Base-by-base conservation (phyloP, 2,329 filamentous ascomycete species). In the Fusarium sp. region DNA sequence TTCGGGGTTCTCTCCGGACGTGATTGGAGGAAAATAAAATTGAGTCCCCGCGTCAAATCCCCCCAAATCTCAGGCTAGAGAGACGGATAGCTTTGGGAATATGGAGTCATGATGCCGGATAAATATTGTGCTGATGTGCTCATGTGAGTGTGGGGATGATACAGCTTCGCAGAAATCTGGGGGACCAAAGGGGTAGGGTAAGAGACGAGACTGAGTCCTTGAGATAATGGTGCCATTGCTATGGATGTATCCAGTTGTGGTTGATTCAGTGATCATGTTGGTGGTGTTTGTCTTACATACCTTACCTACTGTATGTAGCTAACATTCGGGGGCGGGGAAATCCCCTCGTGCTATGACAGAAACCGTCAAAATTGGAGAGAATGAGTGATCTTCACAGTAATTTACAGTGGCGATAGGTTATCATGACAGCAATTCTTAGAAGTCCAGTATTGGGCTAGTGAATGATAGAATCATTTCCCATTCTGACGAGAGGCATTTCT, bases 21-120 rank as follows among this genome's bases (percentile, higher is more conserved):
- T 72, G 60, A 79, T 79, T 79, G 78, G 78, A 78, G 78, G 78
- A 74, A 76, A 75, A 71, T 60, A 74, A 76, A 75, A 71, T 60
- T 61, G 58, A 68, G 59, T 48, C 49, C 51, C 69, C 63, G 64
- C 55, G 31, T 46, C 12, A 38, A 63, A 49, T 68, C 66, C 75
- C 75, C 74, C 76, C 76, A 77, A 77, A 77, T 71, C 39, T 70
- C 55, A 37, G 52, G 61, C 55, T 52, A 41, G 46, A 62, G 48
- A 55, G 29, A 29, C 4, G 55, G 46, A 66, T 38, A 49, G 57
- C 33, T 48, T 58, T 60, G n/a, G 38, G 18, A 56, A 45, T 27
- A 70, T 71, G 66, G 70, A 70, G 71, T 70, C 70, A 73, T 72
- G 71, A 72, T 70, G 51, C 42, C 54, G 60, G 44, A 42, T 54